Conservation (phyloP, 495 filamentous ascomycete species). For the Aspergillus olivimuriae region DNA sequence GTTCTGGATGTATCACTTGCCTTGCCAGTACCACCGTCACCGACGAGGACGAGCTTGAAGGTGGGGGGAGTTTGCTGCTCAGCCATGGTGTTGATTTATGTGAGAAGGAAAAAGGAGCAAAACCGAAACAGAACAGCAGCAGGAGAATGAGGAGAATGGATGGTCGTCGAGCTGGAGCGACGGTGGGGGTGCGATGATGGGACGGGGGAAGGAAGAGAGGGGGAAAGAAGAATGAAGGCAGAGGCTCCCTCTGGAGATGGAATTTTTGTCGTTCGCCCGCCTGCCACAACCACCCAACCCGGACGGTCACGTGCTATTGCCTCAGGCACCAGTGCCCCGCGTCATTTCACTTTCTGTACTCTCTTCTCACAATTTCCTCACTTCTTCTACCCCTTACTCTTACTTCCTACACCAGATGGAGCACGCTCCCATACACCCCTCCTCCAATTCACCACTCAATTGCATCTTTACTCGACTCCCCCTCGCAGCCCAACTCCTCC, state of each 20-base stretch:
- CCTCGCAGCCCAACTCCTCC: background rate
- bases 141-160: too few species aligned
- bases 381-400: background rate
- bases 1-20: slow-evolving; percentile 43
- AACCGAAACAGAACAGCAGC: too few species aligned
- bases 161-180: too few species aligned
- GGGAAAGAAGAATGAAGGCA: background rate
- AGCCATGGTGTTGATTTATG: slow-evolving; percentile 54
- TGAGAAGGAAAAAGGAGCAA: slow-evolving; percentile 13
- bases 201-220: too few species aligned
- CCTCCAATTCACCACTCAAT: too few species aligned
- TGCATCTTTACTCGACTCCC: too few species aligned
- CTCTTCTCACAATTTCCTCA: too few species aligned
- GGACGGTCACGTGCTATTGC: slow-evolving; percentile 32
- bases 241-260: slow-evolving; percentile 25
- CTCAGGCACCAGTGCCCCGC: slow-evolving; percentile 22
- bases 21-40: slow-evolving; percentile 99
- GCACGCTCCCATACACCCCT: too few species aligned
- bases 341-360: slow-evolving; percentile 3
- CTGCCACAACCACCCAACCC: slow-evolving; percentile 24
- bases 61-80: slow-evolving; percentile 59
- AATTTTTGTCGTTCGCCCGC: slow-evolving; percentile 50
- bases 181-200: too few species aligned
- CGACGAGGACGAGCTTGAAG: slow-evolving; percentile 99
- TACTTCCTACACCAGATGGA: too few species aligned